Evolutionary conservation across 1,284 basidiomycete species (phyloP).

Genomic region (Apiotrichum laibachii): DNA sequence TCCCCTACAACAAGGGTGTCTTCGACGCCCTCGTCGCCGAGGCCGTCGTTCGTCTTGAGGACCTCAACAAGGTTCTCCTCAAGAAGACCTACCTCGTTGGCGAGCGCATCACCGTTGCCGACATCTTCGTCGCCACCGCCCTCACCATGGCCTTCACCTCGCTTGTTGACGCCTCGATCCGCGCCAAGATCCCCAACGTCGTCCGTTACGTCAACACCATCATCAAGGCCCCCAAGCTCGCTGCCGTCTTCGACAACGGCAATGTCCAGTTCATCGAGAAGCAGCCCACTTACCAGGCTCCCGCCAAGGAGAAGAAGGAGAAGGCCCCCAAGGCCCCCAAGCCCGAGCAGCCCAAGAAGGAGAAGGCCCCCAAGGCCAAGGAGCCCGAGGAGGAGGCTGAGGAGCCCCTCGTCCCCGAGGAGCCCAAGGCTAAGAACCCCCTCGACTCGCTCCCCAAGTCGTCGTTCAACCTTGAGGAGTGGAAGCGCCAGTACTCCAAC

Average conservation of each 20-base stretch:
- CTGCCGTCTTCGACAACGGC: constrained; percentile 60
- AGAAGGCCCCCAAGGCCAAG: constrained; percentile 55
- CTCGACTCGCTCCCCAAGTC: constrained; percentile 89
- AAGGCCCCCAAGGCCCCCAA: constrained; percentile 53
- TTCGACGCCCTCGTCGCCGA: constrained; percentile 37
- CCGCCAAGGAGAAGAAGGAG: constrained; percentile 66
- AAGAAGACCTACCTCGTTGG: constrained; percentile 86
- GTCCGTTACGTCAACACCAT: constrained; percentile 76
- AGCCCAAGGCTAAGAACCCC: constrained; percentile 87
- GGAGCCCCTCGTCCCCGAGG: constrained; percentile 61
- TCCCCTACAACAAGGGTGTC: constrained; percentile 64
- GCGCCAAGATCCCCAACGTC: constrained; percentile 70
- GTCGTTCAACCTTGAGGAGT: constrained; percentile 91
- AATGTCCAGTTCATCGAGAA: constrained; percentile 66
- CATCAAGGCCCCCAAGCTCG: constrained; percentile 73
- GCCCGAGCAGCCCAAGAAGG: constrained; percentile 57
- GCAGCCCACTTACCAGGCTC: constrained; percentile 67
- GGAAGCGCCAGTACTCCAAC: constrained; percentile 98
- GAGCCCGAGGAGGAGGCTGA: constrained; percentile 64
- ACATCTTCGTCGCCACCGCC: constrained; percentile 67
- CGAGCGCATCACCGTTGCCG: constrained; percentile 91
- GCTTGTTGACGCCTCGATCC: constrained; percentile 64
- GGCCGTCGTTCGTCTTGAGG: constrained; percentile 32
- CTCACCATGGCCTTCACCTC: constrained; percentile 56
- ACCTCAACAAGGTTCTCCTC: constrained; percentile 71